phyloP scores from a whole-genome alignment of 208 protist genomes.

The Leishmania martiniquensis region DNA sequence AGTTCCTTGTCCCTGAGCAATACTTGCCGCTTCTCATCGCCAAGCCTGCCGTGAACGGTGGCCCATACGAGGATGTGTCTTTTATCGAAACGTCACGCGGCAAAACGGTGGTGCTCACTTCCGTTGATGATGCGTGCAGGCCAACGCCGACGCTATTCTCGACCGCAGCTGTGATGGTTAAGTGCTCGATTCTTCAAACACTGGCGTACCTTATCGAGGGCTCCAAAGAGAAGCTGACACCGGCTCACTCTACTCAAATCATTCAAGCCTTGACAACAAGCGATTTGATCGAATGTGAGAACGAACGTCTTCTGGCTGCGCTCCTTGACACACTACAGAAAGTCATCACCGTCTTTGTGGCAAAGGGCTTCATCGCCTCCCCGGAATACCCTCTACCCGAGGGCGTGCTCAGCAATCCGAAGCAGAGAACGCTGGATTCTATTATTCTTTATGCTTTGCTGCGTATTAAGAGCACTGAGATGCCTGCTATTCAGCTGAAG shows the following conservation, averaged over 20 bases:
- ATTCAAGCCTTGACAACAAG: conserved; percentile 58
- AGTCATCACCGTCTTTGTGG: conserved; percentile 49
- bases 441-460: conserved; percentile 81
- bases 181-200: conserved; percentile 76
- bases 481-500: conserved; percentile 38
- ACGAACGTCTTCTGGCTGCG: conserved; percentile 64
- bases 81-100: conserved; percentile 49
- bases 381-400: conserved; percentile 56
- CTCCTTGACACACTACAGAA: conserved; percentile 51
- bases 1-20: conserved; percentile 90
- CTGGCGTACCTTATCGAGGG: conserved; percentile 71
- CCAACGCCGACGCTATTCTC: conserved; percentile 79
- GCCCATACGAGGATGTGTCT: conserved; percentile 38
- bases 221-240: conserved; percentile 62
- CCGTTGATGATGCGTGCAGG: conserved; percentile 29
- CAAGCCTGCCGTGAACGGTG: conserved; percentile 23
- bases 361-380: conserved; percentile 62
- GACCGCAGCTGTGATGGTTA: conserved; percentile 73
- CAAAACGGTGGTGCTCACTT: conserved; percentile 71
- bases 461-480: conserved; percentile 50
- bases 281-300: conserved; percentile 74
- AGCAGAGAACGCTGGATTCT: conserved; percentile 81
- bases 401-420: conserved; percentile 46
- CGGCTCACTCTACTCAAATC: conserved; percentile 63
- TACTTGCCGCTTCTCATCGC: conserved; percentile 88